Evolutionary conservation across 805 yeast species (phyloP).

Genomic region (Wickerhamomyces bovis): DNA sequence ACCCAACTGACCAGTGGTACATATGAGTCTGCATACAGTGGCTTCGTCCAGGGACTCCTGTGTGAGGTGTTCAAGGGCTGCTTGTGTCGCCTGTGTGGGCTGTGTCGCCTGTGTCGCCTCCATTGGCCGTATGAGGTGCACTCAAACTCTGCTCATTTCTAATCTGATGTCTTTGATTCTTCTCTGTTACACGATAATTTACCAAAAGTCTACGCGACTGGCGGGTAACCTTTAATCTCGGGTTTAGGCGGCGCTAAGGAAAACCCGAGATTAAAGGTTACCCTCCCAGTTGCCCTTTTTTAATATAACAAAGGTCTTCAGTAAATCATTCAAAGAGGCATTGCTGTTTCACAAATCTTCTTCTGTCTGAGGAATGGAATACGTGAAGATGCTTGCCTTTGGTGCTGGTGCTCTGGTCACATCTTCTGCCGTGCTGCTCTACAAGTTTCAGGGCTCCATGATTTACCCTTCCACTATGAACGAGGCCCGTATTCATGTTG

Average conservation of each 20-base stretch:
- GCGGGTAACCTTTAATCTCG: neutral
- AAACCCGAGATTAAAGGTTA: no score
- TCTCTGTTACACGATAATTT: no score
- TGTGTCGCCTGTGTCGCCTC: conserved; percentile 36
- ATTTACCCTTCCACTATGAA: conserved; percentile 84
- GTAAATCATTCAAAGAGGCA: no score
- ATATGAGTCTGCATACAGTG: conserved; percentile 50
- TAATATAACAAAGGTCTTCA: no score
- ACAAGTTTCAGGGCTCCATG: conserved; percentile 54
- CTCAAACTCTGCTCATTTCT: neutral
- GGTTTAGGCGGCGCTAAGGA: neutral
- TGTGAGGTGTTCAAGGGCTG: conserved; percentile 31
- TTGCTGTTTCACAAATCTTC: no score
- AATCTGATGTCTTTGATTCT: no score
- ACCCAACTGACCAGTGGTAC: conserved; percentile 51
- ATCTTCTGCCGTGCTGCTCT: conserved; percentile 36
- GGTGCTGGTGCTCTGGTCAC: neutral
- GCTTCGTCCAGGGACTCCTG: conserved; percentile 33
- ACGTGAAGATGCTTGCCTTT: neutral
- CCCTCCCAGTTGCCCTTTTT: no score
- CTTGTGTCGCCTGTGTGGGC: conserved; percentile 35
- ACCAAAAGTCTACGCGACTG: neutral
- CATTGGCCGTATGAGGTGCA: neutral
- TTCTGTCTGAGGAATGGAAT: neutral
- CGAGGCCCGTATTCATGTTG: conserved; percentile 63